phyloP scores from a whole-genome alignment of 441 rosid species.

The Eruca vesicaria region DNA sequence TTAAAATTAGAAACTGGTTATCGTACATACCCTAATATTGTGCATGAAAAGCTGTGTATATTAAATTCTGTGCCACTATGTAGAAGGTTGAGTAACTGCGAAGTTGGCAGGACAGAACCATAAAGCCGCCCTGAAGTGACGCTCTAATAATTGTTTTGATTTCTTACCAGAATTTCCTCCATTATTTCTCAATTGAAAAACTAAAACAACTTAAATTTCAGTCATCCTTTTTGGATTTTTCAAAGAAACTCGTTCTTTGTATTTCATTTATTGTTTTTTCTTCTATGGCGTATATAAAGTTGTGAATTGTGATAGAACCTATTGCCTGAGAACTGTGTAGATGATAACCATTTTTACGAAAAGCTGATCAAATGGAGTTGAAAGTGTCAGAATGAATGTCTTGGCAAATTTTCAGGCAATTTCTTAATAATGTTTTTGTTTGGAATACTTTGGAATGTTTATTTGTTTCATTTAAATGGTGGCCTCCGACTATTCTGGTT shows the following conservation, averaged over 20 bases:
- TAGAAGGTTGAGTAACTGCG: slow-evolving; percentile 33
- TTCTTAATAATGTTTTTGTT: not conserved
- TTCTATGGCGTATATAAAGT: slow-evolving; percentile 3
- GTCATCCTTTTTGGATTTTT: slow-evolving; percentile 27
- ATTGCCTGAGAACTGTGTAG: slow-evolving; percentile 28
- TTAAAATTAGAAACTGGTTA: not conserved
- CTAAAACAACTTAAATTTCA: not conserved
- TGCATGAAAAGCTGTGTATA: slow-evolving; percentile 12
- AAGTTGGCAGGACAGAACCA: slow-evolving; percentile 31
- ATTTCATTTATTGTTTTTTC: not conserved
- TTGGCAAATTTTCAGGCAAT: slow-evolving; percentile 11
- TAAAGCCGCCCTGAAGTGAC: slow-evolving; percentile 37
- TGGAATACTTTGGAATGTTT: slow-evolving; percentile 12
- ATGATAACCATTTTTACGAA: slow-evolving; percentile 32
- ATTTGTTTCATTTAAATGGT: slow-evolving; percentile 24
- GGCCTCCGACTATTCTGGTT: slow-evolving; percentile 22
- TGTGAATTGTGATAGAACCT: not conserved
- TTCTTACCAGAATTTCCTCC: slow-evolving; percentile 13
- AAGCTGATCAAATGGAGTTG: slow-evolving; percentile 37
- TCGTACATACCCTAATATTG: not conserved
- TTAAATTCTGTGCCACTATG: slow-evolving; percentile 30
- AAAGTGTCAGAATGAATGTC: slow-evolving; percentile 35
- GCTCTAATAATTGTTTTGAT: slow-evolving; percentile 37
- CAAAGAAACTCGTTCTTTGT: slow-evolving; percentile 10
- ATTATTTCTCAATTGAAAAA: not conserved